Evolutionary conservation across 2,329 filamentous ascomycete species (phyloP), one percentile per base, ranked within the genome.

Genomic region (Ceratocystis papillata): DNA sequence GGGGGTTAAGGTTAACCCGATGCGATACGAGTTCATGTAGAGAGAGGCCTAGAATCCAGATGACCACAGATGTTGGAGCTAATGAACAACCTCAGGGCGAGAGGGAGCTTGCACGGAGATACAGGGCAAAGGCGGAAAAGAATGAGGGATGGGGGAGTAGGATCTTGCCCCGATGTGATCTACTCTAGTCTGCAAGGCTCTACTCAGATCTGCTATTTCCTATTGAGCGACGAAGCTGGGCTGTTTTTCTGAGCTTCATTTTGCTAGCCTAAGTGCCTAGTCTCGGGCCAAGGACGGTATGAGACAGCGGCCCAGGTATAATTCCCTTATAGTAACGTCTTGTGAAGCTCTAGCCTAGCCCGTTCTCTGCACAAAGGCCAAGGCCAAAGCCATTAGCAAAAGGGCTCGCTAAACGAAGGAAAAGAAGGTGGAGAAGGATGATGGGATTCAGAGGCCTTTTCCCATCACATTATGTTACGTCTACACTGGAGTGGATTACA

Each of bases 281-380:
- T 33, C 53, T 57, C 53, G 53, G 53, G 53, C 22, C 53, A 57
- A 57, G 53, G 22, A 28, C 25, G n/a, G 28, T 30, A 57, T 57
- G 25, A 57, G 53, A 57, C 53, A 57, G 25, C 28, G 48, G 48
- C 4, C 48, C 48, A 53, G 48, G n/a, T 30, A 30, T 12, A 17
- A 30, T 28, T 57, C 22, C 53, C 53, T 57, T 33, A n/a, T 57
- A 57, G 53, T 57, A 28, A 7, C n/a, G 17, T 57, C 53, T 33
- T 57, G 15, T 10, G 30, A 7, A 57, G 22, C 33, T 57, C 53
- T 57, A 57, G 53, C 7, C 53, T 57, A 57, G 53, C 17, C 53
- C 30, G 53, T 33, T 28, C 28, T 17, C 30, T 33, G 53, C 30
- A n/a, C 25, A 57, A 33, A 33, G 53, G 28, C 37, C 22, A 57